phyloP scores from a whole-genome alignment of 495 filamentous ascomycete genomes.

The Penicillium goetzii region DNA sequence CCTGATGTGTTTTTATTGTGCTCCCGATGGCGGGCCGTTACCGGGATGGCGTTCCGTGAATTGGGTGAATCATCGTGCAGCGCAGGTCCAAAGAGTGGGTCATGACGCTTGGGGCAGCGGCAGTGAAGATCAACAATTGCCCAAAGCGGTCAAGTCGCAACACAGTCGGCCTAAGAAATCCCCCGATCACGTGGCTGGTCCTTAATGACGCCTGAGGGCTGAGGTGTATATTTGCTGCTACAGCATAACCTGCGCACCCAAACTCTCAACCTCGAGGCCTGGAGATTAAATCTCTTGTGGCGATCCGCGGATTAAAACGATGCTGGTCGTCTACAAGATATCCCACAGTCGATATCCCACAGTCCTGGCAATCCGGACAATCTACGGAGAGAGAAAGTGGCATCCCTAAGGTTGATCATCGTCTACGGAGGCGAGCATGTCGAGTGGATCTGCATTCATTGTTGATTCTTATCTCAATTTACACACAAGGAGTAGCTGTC shows the following conservation, averaged over 20 bases:
- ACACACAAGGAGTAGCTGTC: neutral
- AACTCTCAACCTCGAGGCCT: too few relatives aligned
- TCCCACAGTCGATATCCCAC: too few relatives aligned
- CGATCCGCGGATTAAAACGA: too few relatives aligned
- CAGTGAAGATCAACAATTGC: neutral
- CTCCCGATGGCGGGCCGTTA: conserved; percentile 23
- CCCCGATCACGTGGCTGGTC: neutral
- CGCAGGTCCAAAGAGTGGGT: neutral
- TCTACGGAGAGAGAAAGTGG: too few relatives aligned
- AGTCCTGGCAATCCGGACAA: too few relatives aligned
- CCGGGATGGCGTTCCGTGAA: conserved; percentile 14
- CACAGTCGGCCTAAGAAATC: neutral
- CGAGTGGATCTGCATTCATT: too few relatives aligned
- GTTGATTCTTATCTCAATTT: too few relatives aligned
- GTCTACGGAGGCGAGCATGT: neutral
- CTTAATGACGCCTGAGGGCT: neutral
- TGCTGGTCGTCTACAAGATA: too few relatives aligned
- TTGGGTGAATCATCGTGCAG: neutral
- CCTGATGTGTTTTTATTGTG: neutral
- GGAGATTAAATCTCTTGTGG: too few relatives aligned
- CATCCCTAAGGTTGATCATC: too few relatives aligned
- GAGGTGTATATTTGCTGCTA: neutral
- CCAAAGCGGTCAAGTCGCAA: neutral
- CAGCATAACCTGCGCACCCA: too few relatives aligned
- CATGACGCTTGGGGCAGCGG: neutral